Base-by-base conservation (phyloP, 2,329 filamentous ascomycete genomes). In the Colletotrichum phormii region DNA sequence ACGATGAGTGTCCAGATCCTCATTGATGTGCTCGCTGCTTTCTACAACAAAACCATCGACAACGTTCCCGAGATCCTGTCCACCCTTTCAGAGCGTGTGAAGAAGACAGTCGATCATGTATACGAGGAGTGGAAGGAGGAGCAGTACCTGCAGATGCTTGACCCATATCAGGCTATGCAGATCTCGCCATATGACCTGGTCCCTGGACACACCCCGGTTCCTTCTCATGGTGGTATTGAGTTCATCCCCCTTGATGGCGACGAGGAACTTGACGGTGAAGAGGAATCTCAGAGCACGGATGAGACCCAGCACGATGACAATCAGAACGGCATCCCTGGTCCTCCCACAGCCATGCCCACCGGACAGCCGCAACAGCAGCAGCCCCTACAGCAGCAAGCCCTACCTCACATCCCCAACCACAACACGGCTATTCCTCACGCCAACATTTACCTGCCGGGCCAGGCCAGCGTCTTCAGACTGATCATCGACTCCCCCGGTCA, bases 41-140 rank as follows among this genome's bases (percentile, higher is more conserved):
- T 71, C 7, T 13, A 71, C 26, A 54, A 15, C 55, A 42, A 42
- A 22, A 33, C 66, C 13, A 9, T 33, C 11, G 15, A 26, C 0
- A 54, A 42, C 24, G 33, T 54, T 18, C 55, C 61, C 4, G 55
- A 60, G 8, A n/a, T 66, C 13, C 33, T 66, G 22, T 24, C 22
- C 54, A 42, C 18, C 1, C 57, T 71, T 5, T 62, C 67, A 0
- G 13, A n/a, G 1, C 31, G 54, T 4, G 29, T 66, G 15, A 42
- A 66, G 55, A 22, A 18, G 31, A 42, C 42, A 4, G 0, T 71
- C 1, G 6, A 59, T 1, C 46, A 37, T 15, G 33, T 71, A 0
- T 54, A 55, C 13, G 67, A 71, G 31, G 31, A 71, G 1, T 71
- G 67, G 67, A 71, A 71, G 62, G 54, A 60, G 0, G 22, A 60